Evolutionary conservation across 1,284 basidiomycete species (phyloP).

Genomic region (Malassezia sp.): DNA sequence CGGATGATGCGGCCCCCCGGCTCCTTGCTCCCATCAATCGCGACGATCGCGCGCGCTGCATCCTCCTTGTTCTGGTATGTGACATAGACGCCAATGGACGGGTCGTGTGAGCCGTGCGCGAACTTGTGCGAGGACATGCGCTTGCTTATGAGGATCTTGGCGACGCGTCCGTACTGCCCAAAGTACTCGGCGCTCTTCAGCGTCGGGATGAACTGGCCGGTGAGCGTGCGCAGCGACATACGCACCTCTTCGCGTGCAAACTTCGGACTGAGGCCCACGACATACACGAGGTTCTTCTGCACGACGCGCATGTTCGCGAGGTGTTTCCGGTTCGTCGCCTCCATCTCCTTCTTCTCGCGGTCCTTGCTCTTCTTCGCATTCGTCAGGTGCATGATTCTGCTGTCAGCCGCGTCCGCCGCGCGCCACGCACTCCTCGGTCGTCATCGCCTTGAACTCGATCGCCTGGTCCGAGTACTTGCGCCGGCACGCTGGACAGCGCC

Average conservation of each 20-base stretch:
- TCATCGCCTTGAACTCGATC: constrained; percentile 90
- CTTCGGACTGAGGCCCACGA: constrained; percentile 79
- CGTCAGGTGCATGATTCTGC: constrained; percentile 81
- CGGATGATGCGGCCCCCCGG: constrained; percentile 53
- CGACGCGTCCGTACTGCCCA: constrained; percentile 96
- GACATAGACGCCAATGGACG: constrained; percentile 86
- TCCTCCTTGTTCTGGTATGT: constrained; percentile 91
- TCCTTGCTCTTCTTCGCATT: constrained; percentile 93
- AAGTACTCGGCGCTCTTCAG: constrained; percentile 93
- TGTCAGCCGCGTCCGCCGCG: not conserved
- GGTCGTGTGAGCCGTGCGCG: constrained; percentile 51
- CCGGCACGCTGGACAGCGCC: constrained; percentile 91
- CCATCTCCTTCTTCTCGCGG: constrained; percentile 89
- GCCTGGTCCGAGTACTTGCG: constrained; percentile 83
- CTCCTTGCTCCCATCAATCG: constrained; percentile 72
- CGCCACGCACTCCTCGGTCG: constrained; percentile 80
- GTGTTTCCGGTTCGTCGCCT: constrained; percentile 71
- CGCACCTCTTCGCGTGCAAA: constrained; percentile 96
- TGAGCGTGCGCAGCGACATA: too few species aligned
- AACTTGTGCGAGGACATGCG: constrained; percentile 61
- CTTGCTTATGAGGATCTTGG: constrained; percentile 86
- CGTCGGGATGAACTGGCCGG: constrained; percentile 83
- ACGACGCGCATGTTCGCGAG: constrained; percentile 89
- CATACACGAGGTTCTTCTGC: constrained; percentile 91
- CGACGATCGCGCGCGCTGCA: constrained; percentile 79